These are phyloP conservation scores for Syzygium aqueum DNA, from an alignment of 345 rosid species.

Conservation along the genomic window DNA sequence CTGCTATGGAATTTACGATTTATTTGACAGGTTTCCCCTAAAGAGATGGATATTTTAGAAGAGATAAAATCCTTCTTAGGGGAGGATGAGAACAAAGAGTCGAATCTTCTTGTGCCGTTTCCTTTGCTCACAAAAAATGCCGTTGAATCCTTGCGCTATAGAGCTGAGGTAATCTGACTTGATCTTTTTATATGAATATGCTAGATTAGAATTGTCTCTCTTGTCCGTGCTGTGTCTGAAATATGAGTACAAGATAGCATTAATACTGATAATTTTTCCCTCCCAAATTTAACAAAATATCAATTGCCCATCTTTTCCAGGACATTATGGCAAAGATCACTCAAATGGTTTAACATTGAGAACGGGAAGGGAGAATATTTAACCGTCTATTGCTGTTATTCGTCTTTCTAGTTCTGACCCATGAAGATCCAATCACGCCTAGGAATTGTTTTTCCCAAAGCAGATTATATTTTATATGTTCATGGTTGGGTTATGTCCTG, in stretches of 20 bases:
- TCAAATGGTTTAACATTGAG: background rate
- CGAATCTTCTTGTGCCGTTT: conserved; percentile 42
- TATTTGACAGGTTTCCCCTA: conserved; percentile 56
- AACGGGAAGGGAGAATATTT: background rate
- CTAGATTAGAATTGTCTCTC: background rate
- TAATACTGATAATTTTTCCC: background rate
- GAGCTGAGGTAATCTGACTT: conserved; percentile 65
- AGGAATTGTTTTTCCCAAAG: background rate
- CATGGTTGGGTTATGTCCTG: background rate
- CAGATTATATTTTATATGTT: background rate
- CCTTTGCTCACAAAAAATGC: conserved; percentile 69
- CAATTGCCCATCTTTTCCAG: background rate
- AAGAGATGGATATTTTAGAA: conserved; percentile 76
- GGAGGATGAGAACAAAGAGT: conserved; percentile 40
- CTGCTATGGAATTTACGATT: background rate
- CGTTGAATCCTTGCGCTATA: conserved; percentile 75
- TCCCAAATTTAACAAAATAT: background rate
- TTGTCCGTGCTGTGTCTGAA: background rate
- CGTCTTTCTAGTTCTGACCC: background rate
- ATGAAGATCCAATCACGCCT: background rate
- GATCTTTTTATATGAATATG: background rate
- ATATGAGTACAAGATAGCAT: background rate
- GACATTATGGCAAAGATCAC: background rate
- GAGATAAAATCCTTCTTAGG: conserved; percentile 63
- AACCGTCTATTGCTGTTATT: background rate